Percentiles rank a stretch among this genome's conserved stretches.
These are phyloP conservation scores for Eucalyptus virginea DNA, from an alignment of 345 rosid genomes.

Conservation along the genomic window DNA sequence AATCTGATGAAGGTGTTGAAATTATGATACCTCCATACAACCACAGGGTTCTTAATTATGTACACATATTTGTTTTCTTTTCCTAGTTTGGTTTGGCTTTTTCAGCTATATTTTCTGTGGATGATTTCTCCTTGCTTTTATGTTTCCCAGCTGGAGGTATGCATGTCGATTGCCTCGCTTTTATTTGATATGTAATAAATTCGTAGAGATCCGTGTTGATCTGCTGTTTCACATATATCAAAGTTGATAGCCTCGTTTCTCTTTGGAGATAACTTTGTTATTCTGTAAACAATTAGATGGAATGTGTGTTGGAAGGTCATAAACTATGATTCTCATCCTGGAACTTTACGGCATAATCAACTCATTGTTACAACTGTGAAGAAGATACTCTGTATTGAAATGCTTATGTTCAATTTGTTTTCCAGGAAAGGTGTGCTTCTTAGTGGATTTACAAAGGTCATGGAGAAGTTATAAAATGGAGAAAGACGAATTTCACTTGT, in stretches of 20 bases:
- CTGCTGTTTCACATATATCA: neutral
- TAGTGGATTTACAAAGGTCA: neutral
- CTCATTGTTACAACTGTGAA: too few species aligned
- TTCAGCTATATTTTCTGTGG: too few species aligned
- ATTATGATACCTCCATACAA: neutral
- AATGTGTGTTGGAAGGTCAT: neutral
- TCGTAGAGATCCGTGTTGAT: neutral
- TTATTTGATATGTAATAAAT: neutral
- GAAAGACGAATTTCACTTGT: neutral
- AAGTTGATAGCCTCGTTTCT: neutral
- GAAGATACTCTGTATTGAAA: rapidly evolving
- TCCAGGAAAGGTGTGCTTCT: too few species aligned
- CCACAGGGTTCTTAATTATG: neutral
- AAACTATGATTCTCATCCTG: too few species aligned
- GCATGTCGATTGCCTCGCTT: too few species aligned
- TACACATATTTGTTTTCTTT: neutral
- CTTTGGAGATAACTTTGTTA: neutral
- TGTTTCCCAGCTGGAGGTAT: too few species aligned
- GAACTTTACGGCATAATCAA: too few species aligned
- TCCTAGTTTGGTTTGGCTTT: neutral
- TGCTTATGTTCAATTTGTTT: too few species aligned
- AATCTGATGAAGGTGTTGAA: neutral
- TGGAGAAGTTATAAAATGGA: neutral
- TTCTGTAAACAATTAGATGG: neutral
- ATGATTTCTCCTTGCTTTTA: too few species aligned